Percentiles rank a stretch among this genome's conserved stretches.
phyloP scores from a whole-genome alignment of 306 rosid species.

The Dicorynia guianensis region DNA sequence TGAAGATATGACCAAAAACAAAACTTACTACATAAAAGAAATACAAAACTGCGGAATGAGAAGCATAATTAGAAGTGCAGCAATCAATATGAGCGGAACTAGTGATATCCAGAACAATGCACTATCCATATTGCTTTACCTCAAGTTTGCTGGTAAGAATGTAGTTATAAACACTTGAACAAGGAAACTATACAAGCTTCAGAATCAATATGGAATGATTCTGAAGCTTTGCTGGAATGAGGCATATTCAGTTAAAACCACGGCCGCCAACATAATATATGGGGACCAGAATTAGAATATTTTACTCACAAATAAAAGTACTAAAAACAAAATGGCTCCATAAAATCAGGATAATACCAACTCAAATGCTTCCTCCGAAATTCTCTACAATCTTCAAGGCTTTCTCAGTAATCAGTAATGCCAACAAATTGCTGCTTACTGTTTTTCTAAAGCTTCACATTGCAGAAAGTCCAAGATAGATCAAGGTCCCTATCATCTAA shows the following conservation, averaged over 20 bases:
- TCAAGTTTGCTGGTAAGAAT: conserved; percentile 8
- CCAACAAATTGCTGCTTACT: too few relatives aligned
- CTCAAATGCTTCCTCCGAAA: too few relatives aligned
- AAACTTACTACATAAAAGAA: neutral
- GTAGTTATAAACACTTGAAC: conserved; percentile 30
- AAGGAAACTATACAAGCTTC: conserved; percentile 13
- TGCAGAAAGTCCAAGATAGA: neutral
- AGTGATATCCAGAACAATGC: conserved; percentile 29
- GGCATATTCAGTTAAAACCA: conserved; percentile 5
- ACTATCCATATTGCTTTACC: conserved; percentile 7
- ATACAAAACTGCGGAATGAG: conserved; percentile 4
- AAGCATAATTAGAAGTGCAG: conserved; percentile 21
- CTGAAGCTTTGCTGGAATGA: conserved; percentile 16
- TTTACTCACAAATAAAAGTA: conserved; percentile 19
- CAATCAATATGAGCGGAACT: neutral
- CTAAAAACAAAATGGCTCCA: neutral
- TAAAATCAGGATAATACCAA: too few relatives aligned
- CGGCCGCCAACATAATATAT: conserved; percentile 8
- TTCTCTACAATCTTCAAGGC: too few relatives aligned
- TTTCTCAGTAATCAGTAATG: too few relatives aligned
- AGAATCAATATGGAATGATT: conserved; percentile 8
- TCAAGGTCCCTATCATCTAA: neutral
- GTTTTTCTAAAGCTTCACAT: neutral
- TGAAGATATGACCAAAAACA: neutral
- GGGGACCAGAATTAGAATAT: conserved; percentile 16